Evolutionary conservation across 208 protist genomes (phyloP), one percentile per base, ranked within the genome.

Genomic region (Leishmania major): DNA sequence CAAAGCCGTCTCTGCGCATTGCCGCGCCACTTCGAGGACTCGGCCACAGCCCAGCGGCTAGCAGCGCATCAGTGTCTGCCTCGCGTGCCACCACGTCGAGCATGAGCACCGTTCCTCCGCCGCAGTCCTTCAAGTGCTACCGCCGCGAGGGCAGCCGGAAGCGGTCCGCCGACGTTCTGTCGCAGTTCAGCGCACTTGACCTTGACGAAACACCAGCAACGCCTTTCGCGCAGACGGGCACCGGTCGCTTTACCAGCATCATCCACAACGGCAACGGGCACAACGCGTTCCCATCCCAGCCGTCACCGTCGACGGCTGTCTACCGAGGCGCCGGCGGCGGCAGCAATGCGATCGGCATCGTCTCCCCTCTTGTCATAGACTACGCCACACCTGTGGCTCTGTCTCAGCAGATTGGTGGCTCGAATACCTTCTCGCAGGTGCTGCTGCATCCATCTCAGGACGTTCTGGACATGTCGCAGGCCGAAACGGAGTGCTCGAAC

Each of bases 401-500:
- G n/a, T 88, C 85, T 28, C 81, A 84, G 81, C 81, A 82, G 67
- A 80, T 84, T 31, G 72, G 77, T 28, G 70, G 77, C 31, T 82
- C 84, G 53, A 77, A 87, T 75, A 77, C 81, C 77, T 80, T 76
- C 76, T 81, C 76, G 43, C 76, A 89, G 67, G 69, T 89, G 86
- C 74, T 91, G 40, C 74, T 89, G 83, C 88, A 87, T 60, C 82
- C 82, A 19, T 86, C 88, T 53, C 83, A 87, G 55, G 93, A 94
- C 57, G 76, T 62, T 5, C 74, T 89, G 45, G 94, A 97, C 62
- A 80, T 87, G 80, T 97, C 94, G n/a, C 94, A 97, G 83, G 91
- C 90, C 0, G 92, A 97, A 69, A 92, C 93, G 59, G 93, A 95
- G 84, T 92, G 83, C 81, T 94, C 93, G 37, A 93, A 90, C 84